phyloP scores from a whole-genome alignment of 495 filamentous ascomycete genomes.

The Penicillium chermesinum region DNA sequence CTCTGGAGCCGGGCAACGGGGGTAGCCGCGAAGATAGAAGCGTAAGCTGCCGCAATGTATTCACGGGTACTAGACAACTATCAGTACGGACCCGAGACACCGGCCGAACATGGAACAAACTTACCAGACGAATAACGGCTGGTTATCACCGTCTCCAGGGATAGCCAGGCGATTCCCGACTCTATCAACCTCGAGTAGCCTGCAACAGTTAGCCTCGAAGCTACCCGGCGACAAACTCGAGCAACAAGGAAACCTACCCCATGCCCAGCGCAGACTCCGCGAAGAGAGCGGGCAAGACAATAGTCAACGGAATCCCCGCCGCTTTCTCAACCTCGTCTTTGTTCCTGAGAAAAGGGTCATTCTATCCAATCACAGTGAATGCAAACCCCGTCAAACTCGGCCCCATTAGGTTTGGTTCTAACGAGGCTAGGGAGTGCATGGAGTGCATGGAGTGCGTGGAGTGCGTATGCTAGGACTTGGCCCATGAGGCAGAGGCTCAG shows the following conservation, averaged over 20 bases:
- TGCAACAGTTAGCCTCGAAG: background rate
- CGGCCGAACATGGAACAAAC: constrained; percentile 1
- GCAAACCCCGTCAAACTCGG: no score
- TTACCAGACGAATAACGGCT: constrained; percentile 10
- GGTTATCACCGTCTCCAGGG: constrained; percentile 7
- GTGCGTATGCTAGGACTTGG: no score
- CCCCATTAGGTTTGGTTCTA: no score
- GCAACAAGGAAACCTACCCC: background rate
- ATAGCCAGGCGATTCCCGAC: constrained; percentile 11
- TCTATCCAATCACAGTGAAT: no score
- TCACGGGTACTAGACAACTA: constrained; percentile 9
- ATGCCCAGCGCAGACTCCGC: constrained; percentile 15
- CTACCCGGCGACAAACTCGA: background rate
- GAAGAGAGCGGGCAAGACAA: constrained; percentile 14
- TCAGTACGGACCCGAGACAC: background rate
- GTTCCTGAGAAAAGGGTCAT: no score
- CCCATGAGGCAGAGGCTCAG: no score
- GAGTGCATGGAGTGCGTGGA: no score
- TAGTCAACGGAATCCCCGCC: constrained; percentile 18
- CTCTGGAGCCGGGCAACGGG: constrained; percentile 9
- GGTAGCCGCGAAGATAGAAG: constrained; percentile 12
- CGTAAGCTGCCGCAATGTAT: constrained; percentile 20
- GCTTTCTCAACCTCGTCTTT: constrained; percentile 13
- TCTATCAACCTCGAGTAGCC: constrained; percentile 14
- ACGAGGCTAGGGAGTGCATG: no score